Conservation (phyloP, 371 early-diverging fungal species). For the Mucor piriformis region DNA sequence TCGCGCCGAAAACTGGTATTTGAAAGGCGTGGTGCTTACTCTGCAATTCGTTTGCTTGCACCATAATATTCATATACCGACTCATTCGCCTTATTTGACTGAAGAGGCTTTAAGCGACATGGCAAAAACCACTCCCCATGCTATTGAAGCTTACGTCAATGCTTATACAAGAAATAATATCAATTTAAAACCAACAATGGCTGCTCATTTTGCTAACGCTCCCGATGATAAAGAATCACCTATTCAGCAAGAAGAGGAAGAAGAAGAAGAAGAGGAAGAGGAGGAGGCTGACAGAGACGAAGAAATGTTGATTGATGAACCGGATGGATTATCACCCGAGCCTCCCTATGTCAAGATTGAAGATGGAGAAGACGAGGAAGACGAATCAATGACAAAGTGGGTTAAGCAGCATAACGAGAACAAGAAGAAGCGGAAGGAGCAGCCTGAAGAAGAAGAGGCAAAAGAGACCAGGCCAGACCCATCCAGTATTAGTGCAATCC, state of each 20-base stretch:
- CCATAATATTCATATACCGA: slow-evolving; percentile 41
- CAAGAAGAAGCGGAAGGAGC: neutral
- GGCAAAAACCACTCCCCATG: slow-evolving; percentile 40
- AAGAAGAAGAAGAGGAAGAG: slow-evolving; percentile 1
- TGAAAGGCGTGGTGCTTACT: slow-evolving; percentile 55
- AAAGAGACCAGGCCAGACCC: slow-evolving; percentile 5
- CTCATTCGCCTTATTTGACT: slow-evolving; percentile 44
- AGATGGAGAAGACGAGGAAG: slow-evolving; percentile 3
- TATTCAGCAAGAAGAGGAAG: neutral
- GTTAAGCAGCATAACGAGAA: slow-evolving; percentile 7
- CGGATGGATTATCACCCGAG: slow-evolving; percentile 2
- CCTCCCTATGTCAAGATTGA: slow-evolving; percentile 9
- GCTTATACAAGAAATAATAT: slow-evolving; percentile 43
- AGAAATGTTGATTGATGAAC: neutral
- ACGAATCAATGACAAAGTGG: slow-evolving; percentile 3
- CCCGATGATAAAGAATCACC: slow-evolving; percentile 7
- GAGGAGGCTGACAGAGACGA: slow-evolving; percentile 5
- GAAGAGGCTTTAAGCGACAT: slow-evolving; percentile 35
- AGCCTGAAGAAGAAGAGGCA: neutral
- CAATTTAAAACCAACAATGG: slow-evolving; percentile 40
- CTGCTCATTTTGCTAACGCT: slow-evolving; percentile 33
- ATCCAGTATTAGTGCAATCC: slow-evolving; percentile 48
- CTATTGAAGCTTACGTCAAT: slow-evolving; percentile 45
- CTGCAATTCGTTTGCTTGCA: slow-evolving; percentile 52
- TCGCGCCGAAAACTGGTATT: slow-evolving; percentile 60